Evolutionary conservation across 2,329 filamentous ascomycete species (phyloP), one percentile per base, ranked within the genome.

Genomic region (Penicillium brevicompactum): DNA sequence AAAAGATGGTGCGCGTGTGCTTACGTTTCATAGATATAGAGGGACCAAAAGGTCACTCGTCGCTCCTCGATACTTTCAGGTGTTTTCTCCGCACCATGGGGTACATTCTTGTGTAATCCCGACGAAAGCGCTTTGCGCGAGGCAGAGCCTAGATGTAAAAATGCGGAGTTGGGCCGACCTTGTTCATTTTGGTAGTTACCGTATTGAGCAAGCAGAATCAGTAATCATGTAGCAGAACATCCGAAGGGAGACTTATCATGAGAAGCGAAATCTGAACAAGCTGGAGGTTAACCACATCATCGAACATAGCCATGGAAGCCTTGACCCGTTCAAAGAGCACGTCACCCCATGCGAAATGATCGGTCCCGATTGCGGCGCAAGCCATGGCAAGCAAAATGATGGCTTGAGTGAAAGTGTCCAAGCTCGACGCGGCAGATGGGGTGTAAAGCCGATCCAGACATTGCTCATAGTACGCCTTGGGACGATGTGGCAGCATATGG

Each of bases 211-310:
- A 48, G 53, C 63, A 45, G 49, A 7, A 59, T 62, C 11, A 61
- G 58, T 30, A 18, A 4, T 5, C 32, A 21, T 14, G 38, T 9
- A 13, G 2, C 2, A 14, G 14, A 4, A 4, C 11, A 2, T 8
- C 1, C 7, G 4, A 3, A 34, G 42, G 32, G 59, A 8, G 27
- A 74, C 76, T 76, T 76, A 79, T 79, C 75, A 79, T 78, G 30
- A 79, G 64, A 13, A 78, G 59, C 0, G 76, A 70, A 6, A 78
- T 68, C 53, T 79, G 77, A 3, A 79, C 68, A 1, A 73, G 73
- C 49, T 79, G 75, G 13, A 77, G 59, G 42, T 79, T 79, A 2
- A 79, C 77, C 14, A 77, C 71, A 24, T 79, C 77, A 44, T 79
- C 77, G 45, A 75, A 67, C 5, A 69, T 65, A 5, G 61, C 62